Base-by-base conservation (phyloP, 129 eudicot genomes). In the Artemisia tridentata region DNA sequence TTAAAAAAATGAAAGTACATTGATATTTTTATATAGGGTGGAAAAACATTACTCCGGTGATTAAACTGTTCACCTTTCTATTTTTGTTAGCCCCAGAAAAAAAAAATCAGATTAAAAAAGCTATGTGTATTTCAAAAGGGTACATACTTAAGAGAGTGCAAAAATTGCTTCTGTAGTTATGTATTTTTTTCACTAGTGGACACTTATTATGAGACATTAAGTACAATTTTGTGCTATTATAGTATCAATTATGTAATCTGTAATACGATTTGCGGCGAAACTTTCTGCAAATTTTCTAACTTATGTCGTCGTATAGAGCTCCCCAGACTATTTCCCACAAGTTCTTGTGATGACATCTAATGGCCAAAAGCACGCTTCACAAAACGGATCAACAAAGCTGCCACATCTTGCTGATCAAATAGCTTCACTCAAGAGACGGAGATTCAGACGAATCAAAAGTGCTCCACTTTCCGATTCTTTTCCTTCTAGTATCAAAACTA, bases 401-500 rank as follows among this genome's bases (percentile, higher is more conserved):
- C 18, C 67, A 63, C 45, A 61, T 17, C 31, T 72, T 21, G 62
- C 17, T 21, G 63, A 72, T 72, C 76, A 70, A 55, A 78, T 53
- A 14, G 41, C 55, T 71, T 27, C 20, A 21, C 55, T 78, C 31
- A 86, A 77, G 70, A 91, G 84, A 67, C 80, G 77, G 79, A 84
- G 87, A 81, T 82, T 77, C 46, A 85, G 91, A 27, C 82, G 85
- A 17, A 48, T 81, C 29, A 91, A 78, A 82, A 86, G 93, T 64
- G 91, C 92, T 68, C 97, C 97, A 41, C 75, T 66, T 4, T 48
- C 73, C 10, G 85, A 84, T 18, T 81, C 69, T 60, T 63, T 71
- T 16, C 80, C 72, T 23, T 75, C 84, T 11, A 76, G 79, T 14
- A 18, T 67, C 18, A 60, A 85, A 15, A 67, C 27, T 7, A 38